These are phyloP conservation scores for Alternaria conjuncta DNA, from an alignment of 2,329 filamentous ascomycete species.

Conservation along the genomic window DNA sequence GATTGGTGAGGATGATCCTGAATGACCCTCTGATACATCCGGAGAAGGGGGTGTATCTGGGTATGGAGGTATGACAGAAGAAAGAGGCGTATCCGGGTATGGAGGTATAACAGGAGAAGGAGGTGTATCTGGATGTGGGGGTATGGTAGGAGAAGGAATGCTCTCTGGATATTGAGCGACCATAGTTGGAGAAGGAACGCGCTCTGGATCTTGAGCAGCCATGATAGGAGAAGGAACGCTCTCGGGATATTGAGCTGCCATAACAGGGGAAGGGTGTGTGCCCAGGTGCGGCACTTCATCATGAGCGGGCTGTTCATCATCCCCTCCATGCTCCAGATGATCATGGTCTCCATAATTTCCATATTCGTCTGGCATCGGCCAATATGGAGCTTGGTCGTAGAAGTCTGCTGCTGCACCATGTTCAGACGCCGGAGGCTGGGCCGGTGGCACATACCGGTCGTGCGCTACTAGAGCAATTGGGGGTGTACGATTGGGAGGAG, in stretches of 20 bases:
- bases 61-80: background rate
- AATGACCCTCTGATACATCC: background rate
- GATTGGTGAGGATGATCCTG: background rate
- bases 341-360: background rate
- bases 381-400: background rate
- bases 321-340: background rate
- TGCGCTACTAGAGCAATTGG: background rate
- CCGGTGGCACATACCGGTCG: background rate
- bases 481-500: background rate
- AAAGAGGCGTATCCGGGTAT: background rate
- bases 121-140: background rate
- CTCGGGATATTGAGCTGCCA: background rate
- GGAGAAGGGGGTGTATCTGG: background rate
- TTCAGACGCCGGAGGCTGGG: background rate
- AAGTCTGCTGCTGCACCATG: background rate
- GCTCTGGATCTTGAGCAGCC: too few relatives aligned
- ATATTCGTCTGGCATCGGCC: background rate
- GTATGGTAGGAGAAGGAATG: too few relatives aligned
- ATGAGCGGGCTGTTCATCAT: background rate
- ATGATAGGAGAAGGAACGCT: background rate
- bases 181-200: too few relatives aligned
- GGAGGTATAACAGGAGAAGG: background rate
- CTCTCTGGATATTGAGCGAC: too few relatives aligned
- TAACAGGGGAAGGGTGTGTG: background rate
- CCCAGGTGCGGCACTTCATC: background rate